Evolutionary conservation across 257 asterid species (phyloP).

Genomic region (Striga asiatica): DNA sequence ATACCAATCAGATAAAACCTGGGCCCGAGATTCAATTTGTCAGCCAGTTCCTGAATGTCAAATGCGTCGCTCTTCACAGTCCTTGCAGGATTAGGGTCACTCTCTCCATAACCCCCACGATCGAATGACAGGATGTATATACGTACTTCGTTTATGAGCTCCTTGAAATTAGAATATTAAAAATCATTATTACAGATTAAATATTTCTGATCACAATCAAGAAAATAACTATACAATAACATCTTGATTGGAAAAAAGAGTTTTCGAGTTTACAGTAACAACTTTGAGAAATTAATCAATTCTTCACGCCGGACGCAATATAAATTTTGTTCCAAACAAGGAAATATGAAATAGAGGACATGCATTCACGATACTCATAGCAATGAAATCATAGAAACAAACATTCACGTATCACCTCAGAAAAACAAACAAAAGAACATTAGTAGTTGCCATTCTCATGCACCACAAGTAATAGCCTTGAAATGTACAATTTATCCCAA

Average conservation of each 20-base stretch:
- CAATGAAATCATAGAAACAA: conserved; percentile 4
- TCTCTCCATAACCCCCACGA: conserved; percentile 93
- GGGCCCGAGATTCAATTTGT: conserved; percentile 53
- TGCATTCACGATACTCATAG: no score
- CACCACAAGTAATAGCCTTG: no score
- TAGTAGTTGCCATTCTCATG: neutral
- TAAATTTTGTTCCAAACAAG: no score
- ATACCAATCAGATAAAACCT: conserved; percentile 57
- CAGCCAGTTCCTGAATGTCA: conserved; percentile 81
- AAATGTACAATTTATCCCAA: no score
- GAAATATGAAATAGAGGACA: no score
- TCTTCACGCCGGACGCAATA: no score
- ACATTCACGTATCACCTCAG: neutral
- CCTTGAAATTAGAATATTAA: conserved; percentile 30
- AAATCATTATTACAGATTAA: neutral
- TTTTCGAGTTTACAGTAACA: no score
- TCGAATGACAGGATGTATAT: conserved; percentile 60
- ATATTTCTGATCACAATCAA: neutral
- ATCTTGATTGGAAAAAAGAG: no score
- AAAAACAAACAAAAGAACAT: no score
- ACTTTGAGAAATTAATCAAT: no score
- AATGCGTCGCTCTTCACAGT: conserved; percentile 70
- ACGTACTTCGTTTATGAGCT: conserved; percentile 38
- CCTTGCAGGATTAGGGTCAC: conserved; percentile 71
- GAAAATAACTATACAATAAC: no score